Percentiles rank a stretch among this genome's conserved stretches.
These are phyloP conservation scores for Rutidosis leptorrhynchoides DNA, from an alignment of 129 eudicot genomes.

Conservation along the genomic window DNA sequence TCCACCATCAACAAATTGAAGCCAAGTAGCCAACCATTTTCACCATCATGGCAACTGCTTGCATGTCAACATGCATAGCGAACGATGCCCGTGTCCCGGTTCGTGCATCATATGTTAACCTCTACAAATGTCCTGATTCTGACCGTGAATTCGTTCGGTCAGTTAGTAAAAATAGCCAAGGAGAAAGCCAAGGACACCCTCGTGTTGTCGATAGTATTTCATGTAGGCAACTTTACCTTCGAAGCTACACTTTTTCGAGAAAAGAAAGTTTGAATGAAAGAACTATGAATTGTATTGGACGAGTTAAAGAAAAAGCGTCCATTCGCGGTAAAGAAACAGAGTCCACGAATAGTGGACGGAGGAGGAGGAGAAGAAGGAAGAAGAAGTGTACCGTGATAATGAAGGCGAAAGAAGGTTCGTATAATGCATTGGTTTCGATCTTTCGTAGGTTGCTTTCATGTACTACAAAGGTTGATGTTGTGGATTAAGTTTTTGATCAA, in stretches of 20 bases:
- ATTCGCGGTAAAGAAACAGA: constrained; percentile 24
- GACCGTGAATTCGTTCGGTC: constrained; percentile 80
- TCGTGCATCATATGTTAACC: constrained; percentile 71
- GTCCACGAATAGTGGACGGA: constrained; percentile 24
- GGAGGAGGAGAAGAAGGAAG: constrained; percentile 33
- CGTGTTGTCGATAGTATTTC: constrained; percentile 80
- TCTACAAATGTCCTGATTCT: constrained; percentile 93
- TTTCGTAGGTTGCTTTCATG: constrained; percentile 77
- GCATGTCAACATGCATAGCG: constrained; percentile 66
- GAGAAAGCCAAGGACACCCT: constrained; percentile 34
- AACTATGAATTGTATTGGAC: constrained; percentile 50
- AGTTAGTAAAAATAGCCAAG: constrained; percentile 43
- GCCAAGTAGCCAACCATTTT: constrained; percentile 14
- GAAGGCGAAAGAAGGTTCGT: constrained; percentile 54
- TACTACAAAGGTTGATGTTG: constrained; percentile 75
- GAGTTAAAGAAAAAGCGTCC: constrained; percentile 40
- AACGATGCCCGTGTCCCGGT: constrained; percentile 58
- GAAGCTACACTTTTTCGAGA: constrained; percentile 87
- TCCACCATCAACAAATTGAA: constrained; percentile 17
- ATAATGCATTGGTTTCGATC: constrained; percentile 48
- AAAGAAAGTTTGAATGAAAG: constrained; percentile 56
- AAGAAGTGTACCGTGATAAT: constrained; percentile 35
- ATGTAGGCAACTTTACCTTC: constrained; percentile 70
- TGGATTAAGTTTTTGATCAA: constrained; percentile 36
- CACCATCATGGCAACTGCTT: constrained; percentile 53